A percentile compares a stretch with the other conserved stretches of the same genome.
phyloP scores from a whole-genome alignment of 75 land plant genomes.

The Cupressus sempervirens region DNA sequence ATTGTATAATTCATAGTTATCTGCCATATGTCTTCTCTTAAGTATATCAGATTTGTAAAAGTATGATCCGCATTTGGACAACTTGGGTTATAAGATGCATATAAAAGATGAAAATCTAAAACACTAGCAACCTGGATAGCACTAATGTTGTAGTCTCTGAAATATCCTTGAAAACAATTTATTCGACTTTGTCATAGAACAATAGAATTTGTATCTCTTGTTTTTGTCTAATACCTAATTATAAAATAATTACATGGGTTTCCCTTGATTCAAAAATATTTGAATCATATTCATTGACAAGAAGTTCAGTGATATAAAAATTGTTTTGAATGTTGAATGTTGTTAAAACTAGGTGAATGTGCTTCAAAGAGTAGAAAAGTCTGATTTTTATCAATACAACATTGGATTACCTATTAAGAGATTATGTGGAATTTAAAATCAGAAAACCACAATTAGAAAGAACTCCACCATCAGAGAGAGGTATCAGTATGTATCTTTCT shows the following conservation, averaged over 20 bases:
- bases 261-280: background rate
- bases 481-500: too few species aligned
- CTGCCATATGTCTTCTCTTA: background rate
- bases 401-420: too few species aligned
- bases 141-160: background rate
- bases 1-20: background rate
- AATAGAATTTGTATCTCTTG: constrained; percentile 5
- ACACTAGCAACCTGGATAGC: background rate
- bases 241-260: background rate
- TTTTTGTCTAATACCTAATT: background rate
- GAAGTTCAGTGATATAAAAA: background rate
- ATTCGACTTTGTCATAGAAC: background rate
- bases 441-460: too few species aligned
- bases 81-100: background rate
- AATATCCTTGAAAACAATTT: background rate
- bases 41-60: background rate
- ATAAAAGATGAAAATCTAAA: background rate
- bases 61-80: background rate
- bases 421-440: too few species aligned
- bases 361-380: too few species aligned
- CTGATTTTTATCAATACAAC: too few species aligned
- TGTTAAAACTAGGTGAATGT: too few species aligned
- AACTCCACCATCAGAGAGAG: too few species aligned
- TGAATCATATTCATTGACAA: background rate
- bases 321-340: too few species aligned